Percentiles rank a stretch among this genome's conserved stretches.
Evolutionary conservation across 495 filamentous ascomycete species (phyloP).

Genomic region (Penicillium odoratum): DNA sequence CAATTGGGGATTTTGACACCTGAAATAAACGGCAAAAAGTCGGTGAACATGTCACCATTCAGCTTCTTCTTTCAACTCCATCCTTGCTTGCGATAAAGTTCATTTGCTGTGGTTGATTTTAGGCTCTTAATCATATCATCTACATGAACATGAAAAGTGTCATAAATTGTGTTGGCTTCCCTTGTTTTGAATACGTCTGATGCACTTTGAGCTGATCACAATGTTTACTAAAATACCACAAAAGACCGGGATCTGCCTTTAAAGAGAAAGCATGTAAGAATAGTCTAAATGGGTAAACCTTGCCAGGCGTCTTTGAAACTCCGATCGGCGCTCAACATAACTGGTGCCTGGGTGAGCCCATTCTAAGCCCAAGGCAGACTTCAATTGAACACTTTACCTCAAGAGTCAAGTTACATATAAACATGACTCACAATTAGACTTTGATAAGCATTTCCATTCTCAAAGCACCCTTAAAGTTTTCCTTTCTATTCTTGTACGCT

Average conservation of each 20-base stretch:
- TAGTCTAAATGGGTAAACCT: neutral
- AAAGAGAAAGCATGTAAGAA: too few relatives aligned
- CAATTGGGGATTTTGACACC: neutral
- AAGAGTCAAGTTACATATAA: too few relatives aligned
- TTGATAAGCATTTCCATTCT: neutral
- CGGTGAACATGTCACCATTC: too few relatives aligned
- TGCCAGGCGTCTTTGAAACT: neutral
- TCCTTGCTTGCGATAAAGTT: too few relatives aligned
- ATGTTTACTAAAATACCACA: too few relatives aligned
- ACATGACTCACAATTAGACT: neutral
- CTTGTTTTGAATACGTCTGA: neutral
- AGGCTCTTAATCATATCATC: neutral
- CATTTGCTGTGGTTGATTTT: too few relatives aligned
- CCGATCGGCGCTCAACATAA: neutral
- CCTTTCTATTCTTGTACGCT: too few relatives aligned
- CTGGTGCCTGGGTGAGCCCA: neutral
- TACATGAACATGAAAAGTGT: neutral
- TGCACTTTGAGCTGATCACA: too few relatives aligned
- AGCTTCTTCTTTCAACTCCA: too few relatives aligned
- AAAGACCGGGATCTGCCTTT: too few relatives aligned
- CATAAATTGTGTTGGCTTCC: neutral
- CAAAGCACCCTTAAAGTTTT: too few relatives aligned
- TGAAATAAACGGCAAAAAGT: neutral
- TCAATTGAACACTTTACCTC: neutral
- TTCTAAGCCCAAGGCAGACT: neutral